These are phyloP conservation scores for Sugiyamaella neomexicana DNA, from an alignment of 1,139 yeast species.

Conservation along the genomic window DNA sequence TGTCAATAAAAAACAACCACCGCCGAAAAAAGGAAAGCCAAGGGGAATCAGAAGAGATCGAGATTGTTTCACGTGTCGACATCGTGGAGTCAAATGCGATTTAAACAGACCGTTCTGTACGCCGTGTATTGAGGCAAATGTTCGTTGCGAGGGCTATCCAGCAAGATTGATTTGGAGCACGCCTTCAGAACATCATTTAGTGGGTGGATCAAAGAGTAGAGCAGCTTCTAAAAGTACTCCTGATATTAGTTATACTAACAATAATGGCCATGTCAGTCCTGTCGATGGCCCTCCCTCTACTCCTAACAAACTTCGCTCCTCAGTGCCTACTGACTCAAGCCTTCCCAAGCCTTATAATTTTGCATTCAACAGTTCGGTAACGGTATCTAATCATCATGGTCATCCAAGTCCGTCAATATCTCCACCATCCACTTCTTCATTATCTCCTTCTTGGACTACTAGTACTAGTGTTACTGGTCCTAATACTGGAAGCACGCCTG, in stretches of 20 bases:
- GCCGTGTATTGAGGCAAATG: slow-evolving; percentile 26
- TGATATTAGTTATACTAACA: background rate
- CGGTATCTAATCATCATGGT: background rate
- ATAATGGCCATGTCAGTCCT: slow-evolving; percentile 2
- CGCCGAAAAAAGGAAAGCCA: slow-evolving; percentile 28
- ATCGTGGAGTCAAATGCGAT: slow-evolving; percentile 31
- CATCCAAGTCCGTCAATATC: slow-evolving; percentile 5
- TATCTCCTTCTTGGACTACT: background rate
- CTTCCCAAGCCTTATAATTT: background rate
- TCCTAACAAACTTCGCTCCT: background rate
- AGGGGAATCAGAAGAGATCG: slow-evolving; percentile 31
- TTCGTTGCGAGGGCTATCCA: slow-evolving; percentile 31
- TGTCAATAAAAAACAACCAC: slow-evolving; percentile 7
- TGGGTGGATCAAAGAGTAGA: slow-evolving; percentile 3
- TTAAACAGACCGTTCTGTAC: slow-evolving; percentile 30
- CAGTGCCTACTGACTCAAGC: background rate
- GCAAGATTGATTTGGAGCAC: slow-evolving; percentile 28
- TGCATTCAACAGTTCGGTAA: background rate
- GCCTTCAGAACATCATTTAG: slow-evolving; percentile 5
- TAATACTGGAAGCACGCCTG: background rate
- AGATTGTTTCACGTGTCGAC: slow-evolving; percentile 31
- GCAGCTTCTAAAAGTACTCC: background rate
- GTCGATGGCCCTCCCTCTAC: background rate
- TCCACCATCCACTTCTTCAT: background rate
- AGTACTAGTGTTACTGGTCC: background rate